Evolutionary conservation across 163 green algal genomes (phyloP).

Genomic region (Smithsoniella earleae): DNA sequence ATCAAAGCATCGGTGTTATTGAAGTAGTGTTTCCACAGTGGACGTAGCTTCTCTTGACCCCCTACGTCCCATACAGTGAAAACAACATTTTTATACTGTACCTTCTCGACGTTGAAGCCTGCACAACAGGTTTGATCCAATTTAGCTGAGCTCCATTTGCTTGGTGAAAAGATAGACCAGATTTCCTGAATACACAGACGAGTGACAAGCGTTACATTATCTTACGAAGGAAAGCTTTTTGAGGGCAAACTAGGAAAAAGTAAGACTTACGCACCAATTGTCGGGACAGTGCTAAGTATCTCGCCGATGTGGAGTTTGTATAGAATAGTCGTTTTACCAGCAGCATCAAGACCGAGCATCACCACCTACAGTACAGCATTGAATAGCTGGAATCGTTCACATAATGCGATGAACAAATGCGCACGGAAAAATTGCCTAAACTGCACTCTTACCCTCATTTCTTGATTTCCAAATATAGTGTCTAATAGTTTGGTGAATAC

Average conservation of each 20-base stretch:
- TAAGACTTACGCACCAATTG: slow-evolving; percentile 50
- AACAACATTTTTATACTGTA: slow-evolving; percentile 98
- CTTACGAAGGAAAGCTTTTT: too few relatives aligned
- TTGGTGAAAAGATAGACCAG: too few relatives aligned
- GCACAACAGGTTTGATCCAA: slow-evolving; percentile 22
- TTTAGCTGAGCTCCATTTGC: too few relatives aligned
- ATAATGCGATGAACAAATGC: too few relatives aligned
- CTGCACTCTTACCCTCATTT: slow-evolving; percentile 56
- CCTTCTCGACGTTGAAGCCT: slow-evolving; percentile 98
- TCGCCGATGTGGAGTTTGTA: slow-evolving; percentile 59
- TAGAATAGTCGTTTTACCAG: slow-evolving; percentile 67
- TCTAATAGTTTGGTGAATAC: slow-evolving; percentile 37
- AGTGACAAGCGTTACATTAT: too few relatives aligned
- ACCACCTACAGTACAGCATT: slow-evolving; percentile 35
- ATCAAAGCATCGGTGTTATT: slow-evolving; percentile 77
- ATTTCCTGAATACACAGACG: too few relatives aligned
- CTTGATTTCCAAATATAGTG: slow-evolving; percentile 41
- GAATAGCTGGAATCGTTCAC: too few relatives aligned
- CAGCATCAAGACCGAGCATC: slow-evolving; percentile 55
- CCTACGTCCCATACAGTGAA: slow-evolving; percentile 99
- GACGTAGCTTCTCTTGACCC: slow-evolving; percentile 92
- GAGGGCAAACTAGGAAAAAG: too few relatives aligned
- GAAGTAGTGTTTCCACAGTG: slow-evolving; percentile 89
- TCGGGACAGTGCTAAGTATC: slow-evolving; percentile 52
- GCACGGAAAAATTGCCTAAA: too few relatives aligned